A percentile compares a stretch with the other conserved stretches of the same genome.
Evolutionary conservation across 176 grass and related monocot species (phyloP).

Genomic region (Hsuehochloa calcarea): DNA sequence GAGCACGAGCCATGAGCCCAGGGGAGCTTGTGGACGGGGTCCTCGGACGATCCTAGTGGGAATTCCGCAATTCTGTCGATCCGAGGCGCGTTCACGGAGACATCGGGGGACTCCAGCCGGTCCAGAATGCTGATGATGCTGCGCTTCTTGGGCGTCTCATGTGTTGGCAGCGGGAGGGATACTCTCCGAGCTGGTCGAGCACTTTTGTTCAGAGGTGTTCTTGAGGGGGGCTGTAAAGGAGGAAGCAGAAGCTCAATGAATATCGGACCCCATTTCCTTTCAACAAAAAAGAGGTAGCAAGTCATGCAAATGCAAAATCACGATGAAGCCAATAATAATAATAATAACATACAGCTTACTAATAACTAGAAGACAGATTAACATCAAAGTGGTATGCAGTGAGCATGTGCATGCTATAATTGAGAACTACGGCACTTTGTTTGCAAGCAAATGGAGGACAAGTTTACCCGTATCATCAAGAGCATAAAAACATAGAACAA

Average conservation of each 20-base stretch:
- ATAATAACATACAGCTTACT: neutral
- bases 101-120: slow-evolving; percentile 54
- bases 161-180: slow-evolving; percentile 64
- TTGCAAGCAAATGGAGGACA: neutral
- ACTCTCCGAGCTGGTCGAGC: slow-evolving; percentile 37
- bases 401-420: neutral
- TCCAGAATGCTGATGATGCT: slow-evolving; percentile 52
- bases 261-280: neutral
- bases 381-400: neutral
- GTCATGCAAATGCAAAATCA: slow-evolving; percentile 4
- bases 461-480: neutral
- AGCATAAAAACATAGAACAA: neutral
- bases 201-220: slow-evolving; percentile 32
- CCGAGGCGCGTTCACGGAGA: slow-evolving; percentile 80
- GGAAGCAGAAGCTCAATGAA: neutral
- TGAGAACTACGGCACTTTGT: slow-evolving; percentile 6
- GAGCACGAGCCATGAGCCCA: slow-evolving; percentile 44
- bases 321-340: neutral
- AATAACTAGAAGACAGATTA: neutral
- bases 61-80: slow-evolving; percentile 93
- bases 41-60: slow-evolving; percentile 64
- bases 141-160: slow-evolving; percentile 35
- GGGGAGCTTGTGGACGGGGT: slow-evolving; percentile 38
- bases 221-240: slow-evolving; percentile 26
- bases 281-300: slow-evolving; percentile 6